phyloP scores from a whole-genome alignment of 1,139 yeast genomes.

The Groenewaldozyma auringiensis region DNA sequence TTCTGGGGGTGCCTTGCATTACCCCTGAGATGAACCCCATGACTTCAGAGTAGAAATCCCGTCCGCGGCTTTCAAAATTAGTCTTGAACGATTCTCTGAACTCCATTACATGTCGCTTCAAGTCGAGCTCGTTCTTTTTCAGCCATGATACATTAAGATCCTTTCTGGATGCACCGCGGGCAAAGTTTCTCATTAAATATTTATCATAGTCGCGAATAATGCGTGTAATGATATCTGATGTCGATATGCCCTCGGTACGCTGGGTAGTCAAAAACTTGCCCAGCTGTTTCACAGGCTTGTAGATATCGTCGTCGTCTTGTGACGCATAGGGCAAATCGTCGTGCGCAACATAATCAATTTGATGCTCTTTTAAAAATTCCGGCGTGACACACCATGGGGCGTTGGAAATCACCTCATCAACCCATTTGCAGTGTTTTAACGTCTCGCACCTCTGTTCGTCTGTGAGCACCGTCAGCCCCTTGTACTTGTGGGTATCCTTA shows the following conservation, averaged over 20 bases:
- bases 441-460: slow-evolving; percentile 88
- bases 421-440: slow-evolving; percentile 88
- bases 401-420: slow-evolving; percentile 86
- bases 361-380: slow-evolving; percentile 67
- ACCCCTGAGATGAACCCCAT: slow-evolving; percentile 39
- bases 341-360: slow-evolving; percentile 94
- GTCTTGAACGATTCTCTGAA: slow-evolving; percentile 81
- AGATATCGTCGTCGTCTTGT: slow-evolving; percentile 80
- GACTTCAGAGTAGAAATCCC: slow-evolving; percentile 75
- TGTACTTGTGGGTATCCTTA: slow-evolving; percentile 79
- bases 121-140: slow-evolving; percentile 89
- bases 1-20: slow-evolving; percentile 14
- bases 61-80: slow-evolving; percentile 55
- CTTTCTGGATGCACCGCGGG: slow-evolving; percentile 93
- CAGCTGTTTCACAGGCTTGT: slow-evolving; percentile 78
- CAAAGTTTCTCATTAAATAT: slow-evolving; percentile 92
- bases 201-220: slow-evolving; percentile 94
- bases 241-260: slow-evolving; percentile 92
- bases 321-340: slow-evolving; percentile 95
- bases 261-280: slow-evolving; percentile 94
- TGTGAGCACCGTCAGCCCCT: slow-evolving; percentile 84
- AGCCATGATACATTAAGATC: slow-evolving; percentile 96
- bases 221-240: slow-evolving; percentile 91
- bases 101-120: slow-evolving; percentile 81
- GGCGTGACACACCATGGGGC: slow-evolving; percentile 96